Conservation (phyloP, 1,284 basidiomycete genomes). For the Irpex lacteus region DNA sequence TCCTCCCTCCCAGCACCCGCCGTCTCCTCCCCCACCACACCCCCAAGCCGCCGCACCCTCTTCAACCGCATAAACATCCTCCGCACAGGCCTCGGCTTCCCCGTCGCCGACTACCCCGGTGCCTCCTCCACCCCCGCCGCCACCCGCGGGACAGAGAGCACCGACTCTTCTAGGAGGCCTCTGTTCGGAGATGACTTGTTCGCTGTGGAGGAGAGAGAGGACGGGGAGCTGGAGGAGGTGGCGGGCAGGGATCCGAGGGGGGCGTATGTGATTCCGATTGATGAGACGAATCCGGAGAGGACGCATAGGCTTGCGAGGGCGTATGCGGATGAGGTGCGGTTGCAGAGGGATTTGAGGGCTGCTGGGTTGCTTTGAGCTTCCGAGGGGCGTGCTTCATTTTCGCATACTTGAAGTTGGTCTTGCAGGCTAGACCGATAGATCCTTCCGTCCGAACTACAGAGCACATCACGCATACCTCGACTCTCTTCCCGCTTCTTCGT, state of each 20-base stretch:
- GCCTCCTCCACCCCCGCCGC: neutral
- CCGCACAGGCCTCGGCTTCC: conserved; percentile 46
- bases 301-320: conserved; percentile 44
- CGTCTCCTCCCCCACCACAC: conserved; percentile 23
- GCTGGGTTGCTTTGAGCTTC: conserved; percentile 59
- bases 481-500: too few species aligned
- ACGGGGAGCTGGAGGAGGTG: conserved; percentile 21
- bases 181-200: neutral
- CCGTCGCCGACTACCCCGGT: conserved; percentile 21
- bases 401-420: too few species aligned
- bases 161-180: neutral
- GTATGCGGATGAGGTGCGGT: conserved; percentile 50
- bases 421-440: neutral
- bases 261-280: conserved; percentile 42
- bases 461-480: too few species aligned
- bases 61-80: conserved; percentile 35
- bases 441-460: neutral
- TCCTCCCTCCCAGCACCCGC: conserved; percentile 28
- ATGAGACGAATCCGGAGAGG: conserved; percentile 43
- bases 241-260: conserved; percentile 13
- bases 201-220: conserved; percentile 22
- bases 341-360: conserved; percentile 58
- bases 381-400: neutral
- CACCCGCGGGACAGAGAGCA: neutral
- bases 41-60: conserved; percentile 31